phyloP scores from a whole-genome alignment of 257 asterid species.

The Ilex aquifolium region DNA sequence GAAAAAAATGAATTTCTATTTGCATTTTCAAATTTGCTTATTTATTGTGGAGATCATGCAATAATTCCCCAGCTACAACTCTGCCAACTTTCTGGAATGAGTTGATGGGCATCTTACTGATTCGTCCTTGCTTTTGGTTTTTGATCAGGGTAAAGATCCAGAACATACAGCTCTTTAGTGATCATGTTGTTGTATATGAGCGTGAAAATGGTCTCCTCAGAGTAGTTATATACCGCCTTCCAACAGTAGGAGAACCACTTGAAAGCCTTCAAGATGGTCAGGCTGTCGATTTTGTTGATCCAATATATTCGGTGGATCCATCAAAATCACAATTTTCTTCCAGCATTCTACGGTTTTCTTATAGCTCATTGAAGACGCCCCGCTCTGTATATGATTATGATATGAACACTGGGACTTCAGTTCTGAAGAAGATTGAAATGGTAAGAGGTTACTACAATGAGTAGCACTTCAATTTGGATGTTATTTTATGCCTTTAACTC shows the following conservation, averaged over 20 bases:
- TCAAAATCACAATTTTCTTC: constrained; percentile 69
- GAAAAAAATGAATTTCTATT: too few species aligned
- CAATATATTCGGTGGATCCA: constrained; percentile 60
- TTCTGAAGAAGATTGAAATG: constrained; percentile 73
- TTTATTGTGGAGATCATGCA: too few species aligned
- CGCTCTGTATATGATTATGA: constrained; percentile 86
- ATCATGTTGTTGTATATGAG: constrained; percentile 78
- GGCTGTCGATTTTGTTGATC: constrained; percentile 66
- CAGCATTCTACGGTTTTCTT: constrained; percentile 61
- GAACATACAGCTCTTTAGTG: constrained; percentile 59
- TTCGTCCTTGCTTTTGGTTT: neutral
- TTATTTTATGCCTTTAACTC: too few species aligned
- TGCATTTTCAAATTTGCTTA: too few species aligned
- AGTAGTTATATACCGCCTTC: constrained; percentile 62
- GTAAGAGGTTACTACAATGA: constrained; percentile 29
- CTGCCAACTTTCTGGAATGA: too few species aligned
- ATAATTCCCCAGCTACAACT: too few species aligned
- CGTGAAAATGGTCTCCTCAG: constrained; percentile 80
- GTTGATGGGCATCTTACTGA: too few species aligned
- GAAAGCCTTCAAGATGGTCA: constrained; percentile 60
- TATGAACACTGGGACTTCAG: constrained; percentile 76
- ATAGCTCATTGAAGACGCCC: constrained; percentile 84
- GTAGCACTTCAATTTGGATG: too few species aligned
- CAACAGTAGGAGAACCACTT: constrained; percentile 66
- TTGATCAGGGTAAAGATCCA: constrained; percentile 75